Evolutionary conservation across 208 protist species (phyloP).

Genomic region (Trypanosoma brucei): DNA sequence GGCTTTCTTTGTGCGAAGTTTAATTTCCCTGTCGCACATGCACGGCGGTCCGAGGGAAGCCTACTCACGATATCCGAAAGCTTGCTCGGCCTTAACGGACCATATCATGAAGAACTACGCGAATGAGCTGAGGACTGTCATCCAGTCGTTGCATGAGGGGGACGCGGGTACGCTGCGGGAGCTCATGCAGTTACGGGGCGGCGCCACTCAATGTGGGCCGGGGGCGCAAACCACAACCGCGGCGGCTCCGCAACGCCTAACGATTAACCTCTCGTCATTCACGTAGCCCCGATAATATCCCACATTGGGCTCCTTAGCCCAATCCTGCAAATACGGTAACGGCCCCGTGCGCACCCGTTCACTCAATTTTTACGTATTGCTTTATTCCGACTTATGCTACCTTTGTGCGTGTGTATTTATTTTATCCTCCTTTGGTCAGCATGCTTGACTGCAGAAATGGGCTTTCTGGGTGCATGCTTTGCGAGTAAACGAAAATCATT

Average conservation of each 20-base stretch:
- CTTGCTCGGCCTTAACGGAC: constrained; percentile 26
- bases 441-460: too few relatives aligned
- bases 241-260: constrained; percentile 8
- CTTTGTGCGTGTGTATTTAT: too few relatives aligned
- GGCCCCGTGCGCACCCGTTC: too few relatives aligned
- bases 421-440: too few relatives aligned
- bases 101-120: constrained; percentile 29
- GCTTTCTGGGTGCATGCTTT: too few relatives aligned
- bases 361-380: too few relatives aligned
- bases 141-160: constrained; percentile 36
- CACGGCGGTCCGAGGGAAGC: neutral
- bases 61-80: constrained; percentile 9
- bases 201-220: neutral
- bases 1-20: constrained; percentile 14
- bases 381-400: too few relatives aligned
- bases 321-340: too few relatives aligned
- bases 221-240: neutral
- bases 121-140: constrained; percentile 34
- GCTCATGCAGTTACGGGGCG: constrained; percentile 49
- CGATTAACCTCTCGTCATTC: constrained; percentile 14
- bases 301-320: too few relatives aligned
- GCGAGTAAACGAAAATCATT: too few relatives aligned
- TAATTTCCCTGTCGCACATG: constrained; percentile 8
- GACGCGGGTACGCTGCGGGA: constrained; percentile 39
- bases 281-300: neutral